Percentiles rank a stretch among this genome's conserved stretches.
These are phyloP conservation scores for Eremomyces bilateralis DNA, from an alignment of 495 filamentous ascomycete genomes.

Conservation along the genomic window DNA sequence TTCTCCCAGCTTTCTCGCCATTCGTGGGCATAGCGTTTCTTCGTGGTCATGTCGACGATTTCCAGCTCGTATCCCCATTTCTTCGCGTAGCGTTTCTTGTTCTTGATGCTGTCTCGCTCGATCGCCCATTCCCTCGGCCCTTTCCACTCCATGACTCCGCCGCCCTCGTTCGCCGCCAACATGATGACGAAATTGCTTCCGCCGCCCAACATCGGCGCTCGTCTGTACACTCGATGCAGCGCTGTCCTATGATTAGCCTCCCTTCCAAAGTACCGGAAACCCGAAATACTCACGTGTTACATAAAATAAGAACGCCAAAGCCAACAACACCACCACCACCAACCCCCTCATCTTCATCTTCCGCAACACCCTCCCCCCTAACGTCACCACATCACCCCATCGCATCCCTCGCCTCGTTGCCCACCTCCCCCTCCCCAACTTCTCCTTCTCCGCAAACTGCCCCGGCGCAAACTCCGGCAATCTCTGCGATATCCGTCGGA, in stretches of 20 bases:
- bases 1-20: constrained; percentile 99
- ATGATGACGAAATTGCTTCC: constrained; percentile 88
- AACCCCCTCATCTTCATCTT: constrained; percentile 37
- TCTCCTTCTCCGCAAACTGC: constrained; percentile 58
- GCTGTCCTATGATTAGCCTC: constrained; percentile 16
- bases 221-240: constrained; percentile 27
- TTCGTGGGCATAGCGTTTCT: constrained; percentile 96
- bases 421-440: constrained; percentile 32
- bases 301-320: constrained; percentile 43
- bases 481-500: no score
- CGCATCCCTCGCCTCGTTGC: constrained; percentile 15
- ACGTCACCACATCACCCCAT: constrained; percentile 11
- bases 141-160: constrained; percentile 98
- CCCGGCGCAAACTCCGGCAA: constrained; percentile 25
- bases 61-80: constrained; percentile 93
- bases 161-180: constrained; percentile 78
- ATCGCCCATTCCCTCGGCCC: constrained; percentile 95
- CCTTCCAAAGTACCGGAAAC: no score
- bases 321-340: constrained; percentile 34
- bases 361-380: constrained; percentile 23
- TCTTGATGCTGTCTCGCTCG: constrained; percentile 84
- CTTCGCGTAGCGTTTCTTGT: constrained; percentile 72
- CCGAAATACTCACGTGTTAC: constrained; percentile 48
- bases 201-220: constrained; percentile 43
- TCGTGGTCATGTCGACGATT: constrained; percentile 91